A percentile compares a stretch with the other conserved stretches of the same genome.
Evolutionary conservation across 2,329 filamentous ascomycete species (phyloP).

Genomic region (Coleophoma cylindrospora): DNA sequence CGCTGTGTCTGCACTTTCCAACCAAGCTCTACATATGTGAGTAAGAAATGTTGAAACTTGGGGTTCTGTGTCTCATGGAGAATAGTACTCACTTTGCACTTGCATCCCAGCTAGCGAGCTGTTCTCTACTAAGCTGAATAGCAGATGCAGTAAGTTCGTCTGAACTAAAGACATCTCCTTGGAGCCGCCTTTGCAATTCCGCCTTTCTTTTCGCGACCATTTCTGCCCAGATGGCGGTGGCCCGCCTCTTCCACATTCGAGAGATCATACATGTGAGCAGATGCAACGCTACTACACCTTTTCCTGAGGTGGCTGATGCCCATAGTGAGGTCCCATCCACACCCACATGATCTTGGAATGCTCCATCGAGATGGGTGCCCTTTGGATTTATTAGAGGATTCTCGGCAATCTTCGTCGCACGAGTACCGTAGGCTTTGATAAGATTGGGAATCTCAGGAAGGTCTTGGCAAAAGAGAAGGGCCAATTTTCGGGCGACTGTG

Average conservation of each 20-base stretch:
- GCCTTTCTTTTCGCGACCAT: constrained; percentile 13
- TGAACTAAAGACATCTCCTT: constrained; percentile 3
- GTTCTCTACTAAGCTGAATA: constrained; percentile 14
- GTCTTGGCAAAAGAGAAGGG: constrained; percentile 30
- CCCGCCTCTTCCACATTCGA: constrained; percentile 19
- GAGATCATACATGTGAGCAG: constrained; percentile 28
- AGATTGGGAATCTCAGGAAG: constrained; percentile 20
- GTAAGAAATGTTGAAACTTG: background rate
- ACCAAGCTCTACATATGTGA: constrained; percentile 22
- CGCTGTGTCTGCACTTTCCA: constrained; percentile 24
- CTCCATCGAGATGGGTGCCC: constrained; percentile 9
- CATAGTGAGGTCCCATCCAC: constrained; percentile 29
- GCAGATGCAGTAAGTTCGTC: constrained; percentile 1
- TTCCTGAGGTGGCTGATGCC: constrained; percentile 31
- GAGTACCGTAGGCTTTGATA: constrained; percentile 6
- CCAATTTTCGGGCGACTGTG: constrained; percentile 31
- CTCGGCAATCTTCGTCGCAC: constrained; percentile 1
- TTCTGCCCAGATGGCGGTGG: constrained; percentile 24
- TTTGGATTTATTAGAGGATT: background rate
- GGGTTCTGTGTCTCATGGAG: background rate
- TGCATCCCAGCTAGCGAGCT: constrained; percentile 31
- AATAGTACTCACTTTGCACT: constrained; percentile 21
- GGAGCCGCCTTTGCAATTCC: background rate
- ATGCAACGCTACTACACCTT: constrained; percentile 22
- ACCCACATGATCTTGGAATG: constrained; percentile 18